Evolutionary conservation across 176 grass and related monocot genomes (phyloP), one percentile per base, ranked within the genome.

Genomic region (Alloteropsis semialata): DNA sequence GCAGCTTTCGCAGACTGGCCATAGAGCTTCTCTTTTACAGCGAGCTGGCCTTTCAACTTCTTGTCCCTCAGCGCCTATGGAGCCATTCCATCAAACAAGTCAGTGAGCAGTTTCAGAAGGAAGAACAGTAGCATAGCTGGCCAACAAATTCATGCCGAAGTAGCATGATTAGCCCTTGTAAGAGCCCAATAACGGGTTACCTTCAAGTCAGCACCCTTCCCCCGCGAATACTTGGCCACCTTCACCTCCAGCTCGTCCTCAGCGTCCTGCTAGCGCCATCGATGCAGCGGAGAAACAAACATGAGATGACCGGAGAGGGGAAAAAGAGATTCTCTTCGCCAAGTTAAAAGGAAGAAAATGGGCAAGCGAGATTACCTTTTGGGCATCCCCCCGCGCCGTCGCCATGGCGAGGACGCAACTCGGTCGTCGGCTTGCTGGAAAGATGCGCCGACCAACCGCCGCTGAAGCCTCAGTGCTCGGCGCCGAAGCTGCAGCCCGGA

Each of bases 11-110:
- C 92, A 37, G 92, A 91, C 28, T 90, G 79, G 22, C 90, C 87
- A 81, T 93, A 91, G 44, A 95, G 74, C 72, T 91, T 91, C 82
- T 98, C 96, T 57, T 81, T 95, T 69, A 77, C 77, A 60, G 80
- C 44, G 46, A 98, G 92, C 75, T 93, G 88, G 3, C 88, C 88
- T 86, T 86, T 92, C 73, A 98, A 58, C 53, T 95, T 98, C 88
- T 92, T 98, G 79, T 98, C 96, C 67, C 65, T 14, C 80, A 98
- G 51, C 50, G 24, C 33, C 92, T 98, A 54, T 34, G 9, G 74
- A 80, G 51, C 11, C 66, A 90, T 72, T 16, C 64, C 69, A 81
- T 21, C 51, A 81, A 62, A 48, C 17, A 83, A 55, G 44, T 57
- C 53, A 89, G 65, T 53, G 14, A 24, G 30, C 2, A 17, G 44